phyloP scores from a whole-genome alignment of 2,329 filamentous ascomycete genomes.

The Talaromyces sp. region DNA sequence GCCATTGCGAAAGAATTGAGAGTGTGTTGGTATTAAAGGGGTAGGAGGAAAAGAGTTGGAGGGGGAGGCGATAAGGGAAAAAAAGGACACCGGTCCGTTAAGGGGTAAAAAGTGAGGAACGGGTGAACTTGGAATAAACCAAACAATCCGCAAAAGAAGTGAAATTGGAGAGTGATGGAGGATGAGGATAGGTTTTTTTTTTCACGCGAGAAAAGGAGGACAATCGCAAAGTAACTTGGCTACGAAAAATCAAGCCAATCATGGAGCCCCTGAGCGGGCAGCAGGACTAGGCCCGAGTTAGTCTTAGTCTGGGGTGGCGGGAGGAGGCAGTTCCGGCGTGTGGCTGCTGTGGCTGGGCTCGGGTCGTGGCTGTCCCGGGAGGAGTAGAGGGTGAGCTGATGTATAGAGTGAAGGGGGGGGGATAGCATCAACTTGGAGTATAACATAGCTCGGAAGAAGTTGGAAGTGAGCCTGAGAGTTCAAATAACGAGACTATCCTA shows the following conservation, averaged over 20 bases:
- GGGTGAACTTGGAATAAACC: slow-evolving; percentile 6
- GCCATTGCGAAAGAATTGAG: slow-evolving; percentile 49
- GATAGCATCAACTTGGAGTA: too few relatives aligned
- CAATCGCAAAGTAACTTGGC: slow-evolving; percentile 23
- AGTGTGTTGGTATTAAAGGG: slow-evolving; percentile 10
- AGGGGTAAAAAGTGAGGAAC: slow-evolving; percentile 12
- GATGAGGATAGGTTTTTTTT: slow-evolving; percentile 1
- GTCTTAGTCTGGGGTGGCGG: slow-evolving; percentile 12
- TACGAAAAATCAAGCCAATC: slow-evolving; percentile 20
- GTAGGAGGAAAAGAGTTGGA: not conserved
- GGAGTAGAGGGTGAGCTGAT: slow-evolving; percentile 19
- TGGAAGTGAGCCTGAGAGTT: too few relatives aligned
- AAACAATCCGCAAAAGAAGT: slow-evolving; percentile 10
- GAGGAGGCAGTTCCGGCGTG: slow-evolving; percentile 17
- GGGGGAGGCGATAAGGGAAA: not conserved
- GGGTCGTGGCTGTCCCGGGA: slow-evolving; percentile 18
- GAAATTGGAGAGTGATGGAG: slow-evolving; percentile 1
- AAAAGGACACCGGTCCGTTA: slow-evolving; percentile 13
- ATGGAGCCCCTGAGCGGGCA: slow-evolving; percentile 18
- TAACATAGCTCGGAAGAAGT: too few relatives aligned
- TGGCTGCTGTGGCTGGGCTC: slow-evolving; percentile 15
- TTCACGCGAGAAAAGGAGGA: slow-evolving; percentile 14
- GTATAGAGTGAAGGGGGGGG: not conserved
- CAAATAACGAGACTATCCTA: too few relatives aligned
- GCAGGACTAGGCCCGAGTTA: slow-evolving; percentile 11